phyloP scores from a whole-genome alignment of 495 filamentous ascomycete genomes.

The Pseudevernia furfuracea region DNA sequence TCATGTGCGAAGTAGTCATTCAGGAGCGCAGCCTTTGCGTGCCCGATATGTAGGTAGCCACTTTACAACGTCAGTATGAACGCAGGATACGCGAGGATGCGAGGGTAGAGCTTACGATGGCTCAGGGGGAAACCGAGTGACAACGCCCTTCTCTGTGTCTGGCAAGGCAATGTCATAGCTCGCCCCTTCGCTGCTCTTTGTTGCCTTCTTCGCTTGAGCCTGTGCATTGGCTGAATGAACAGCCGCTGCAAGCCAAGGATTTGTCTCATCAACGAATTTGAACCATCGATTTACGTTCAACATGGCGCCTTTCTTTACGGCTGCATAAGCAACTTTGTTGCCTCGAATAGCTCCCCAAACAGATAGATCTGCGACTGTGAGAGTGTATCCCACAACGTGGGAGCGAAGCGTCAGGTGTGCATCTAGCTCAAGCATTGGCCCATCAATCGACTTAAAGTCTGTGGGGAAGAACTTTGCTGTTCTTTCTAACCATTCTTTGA shows the following conservation, averaged over 20 bases:
- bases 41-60: constrained; percentile 89
- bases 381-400: constrained; percentile 73
- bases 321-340: constrained; percentile 75
- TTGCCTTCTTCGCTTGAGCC: constrained; percentile 56
- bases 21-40: constrained; percentile 85
- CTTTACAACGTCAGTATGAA: constrained; percentile 30
- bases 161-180: constrained; percentile 87
- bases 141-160: constrained; percentile 84
- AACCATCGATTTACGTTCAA: constrained; percentile 85
- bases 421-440: constrained; percentile 68
- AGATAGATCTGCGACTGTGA: constrained; percentile 70
- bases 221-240: constrained; percentile 27
- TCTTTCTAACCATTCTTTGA: constrained; percentile 51
- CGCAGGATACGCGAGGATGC: not conserved
- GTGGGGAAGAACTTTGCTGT: constrained; percentile 45
- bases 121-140: constrained; percentile 91
- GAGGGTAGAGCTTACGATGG: constrained; percentile 58
- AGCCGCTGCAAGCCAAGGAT: constrained; percentile 49
- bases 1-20: constrained; percentile 93
- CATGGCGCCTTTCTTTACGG: constrained; percentile 69
- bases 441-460: constrained; percentile 76
- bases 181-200: constrained; percentile 71
- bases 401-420: constrained; percentile 79
- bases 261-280: constrained; percentile 70
- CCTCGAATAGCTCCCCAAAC: constrained; percentile 79